Evolutionary conservation across 371 early-diverging fungal genomes (phyloP), one percentile per base, ranked within the genome.

Genomic region (Mortierella sp.): DNA sequence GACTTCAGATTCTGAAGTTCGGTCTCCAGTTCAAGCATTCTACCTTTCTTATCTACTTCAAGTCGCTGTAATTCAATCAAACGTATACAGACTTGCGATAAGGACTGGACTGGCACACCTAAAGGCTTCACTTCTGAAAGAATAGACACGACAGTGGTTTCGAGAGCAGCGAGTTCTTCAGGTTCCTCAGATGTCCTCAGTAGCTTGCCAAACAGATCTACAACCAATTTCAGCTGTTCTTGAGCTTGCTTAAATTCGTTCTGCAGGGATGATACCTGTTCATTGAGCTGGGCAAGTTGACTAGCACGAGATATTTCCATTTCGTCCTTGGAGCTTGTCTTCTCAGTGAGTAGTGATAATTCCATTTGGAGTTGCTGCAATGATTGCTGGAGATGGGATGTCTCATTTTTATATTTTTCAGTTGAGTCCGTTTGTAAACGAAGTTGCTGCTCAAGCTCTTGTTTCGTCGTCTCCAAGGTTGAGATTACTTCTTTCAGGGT

Each of bases 161-260:
- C 63, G 36, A 60, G 21, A 11, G 66, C 58, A 43, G 19, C 65
- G 1, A 65, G 47, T 40, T 69, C 70, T 33, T 62, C 68, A 4
- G 48, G 43, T 3, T 74, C 68, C 36, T 68, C 68, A n/a, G 53
- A n/a, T 2, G 55, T 33, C 10, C 19, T 24, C 11, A 67, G 62
- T 19, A 68, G 38, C 52, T 74, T 74, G 40, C 47, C 60, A 58
- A 74, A 68, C 7, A 74, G 38, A 8, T 63, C 68, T 1, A 21
- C 64, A 15, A 68, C 50, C 22, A 74, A 41, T 15, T 38, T 15
- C 59, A 68, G 1, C 8, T 74, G 68, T 13, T 58, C 68, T 36
- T 63, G 58, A 0, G 68, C 68, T 48, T 58, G 58, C 13, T 36
- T 40, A 10, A 58, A 19, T 10, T 58, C 59, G 24, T 59, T 22